Conservation (phyloP, 2,329 filamentous ascomycete genomes). For the Epichloe scottii region DNA sequence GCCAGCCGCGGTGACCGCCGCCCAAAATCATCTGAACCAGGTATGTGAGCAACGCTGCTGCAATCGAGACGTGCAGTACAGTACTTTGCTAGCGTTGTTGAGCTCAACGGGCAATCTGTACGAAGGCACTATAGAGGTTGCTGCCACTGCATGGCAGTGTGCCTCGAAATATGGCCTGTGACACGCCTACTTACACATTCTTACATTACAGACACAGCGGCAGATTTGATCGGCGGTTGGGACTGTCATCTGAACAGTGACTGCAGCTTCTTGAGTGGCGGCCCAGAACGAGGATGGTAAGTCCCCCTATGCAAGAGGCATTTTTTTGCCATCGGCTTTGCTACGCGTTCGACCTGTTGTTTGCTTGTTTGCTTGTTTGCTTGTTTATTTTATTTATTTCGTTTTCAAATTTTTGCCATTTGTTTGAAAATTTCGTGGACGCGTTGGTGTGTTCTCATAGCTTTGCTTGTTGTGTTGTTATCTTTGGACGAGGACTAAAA, state of each 20-base stretch:
- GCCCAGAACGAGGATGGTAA: conserved; percentile 82
- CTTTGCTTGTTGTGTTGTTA: not conserved
- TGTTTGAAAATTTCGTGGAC: not conserved
- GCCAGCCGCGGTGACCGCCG: conserved; percentile 3
- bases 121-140: not conserved
- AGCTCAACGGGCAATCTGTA: not conserved
- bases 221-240: conserved; percentile 54
- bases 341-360: not conserved
- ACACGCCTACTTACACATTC: not conserved
- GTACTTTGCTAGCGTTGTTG: not conserved
- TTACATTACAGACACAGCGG: conserved; percentile 4
- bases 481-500: conserved; percentile 9
- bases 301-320: conserved; percentile 15
- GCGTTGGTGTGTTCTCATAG: conserved; percentile 4
- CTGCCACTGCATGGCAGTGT: not conserved
- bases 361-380: not conserved
- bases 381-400: not conserved
- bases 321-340: not conserved
- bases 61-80: not conserved
- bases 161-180: not conserved
- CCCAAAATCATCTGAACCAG: not conserved
- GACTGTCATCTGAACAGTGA: conserved; percentile 69
- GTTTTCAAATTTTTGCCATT: not conserved
- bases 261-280: conserved; percentile 66
- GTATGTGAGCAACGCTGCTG: not conserved